Base-by-base conservation (phyloP, 192 early-diverging fungal species). In the Coemansia erecta region DNA sequence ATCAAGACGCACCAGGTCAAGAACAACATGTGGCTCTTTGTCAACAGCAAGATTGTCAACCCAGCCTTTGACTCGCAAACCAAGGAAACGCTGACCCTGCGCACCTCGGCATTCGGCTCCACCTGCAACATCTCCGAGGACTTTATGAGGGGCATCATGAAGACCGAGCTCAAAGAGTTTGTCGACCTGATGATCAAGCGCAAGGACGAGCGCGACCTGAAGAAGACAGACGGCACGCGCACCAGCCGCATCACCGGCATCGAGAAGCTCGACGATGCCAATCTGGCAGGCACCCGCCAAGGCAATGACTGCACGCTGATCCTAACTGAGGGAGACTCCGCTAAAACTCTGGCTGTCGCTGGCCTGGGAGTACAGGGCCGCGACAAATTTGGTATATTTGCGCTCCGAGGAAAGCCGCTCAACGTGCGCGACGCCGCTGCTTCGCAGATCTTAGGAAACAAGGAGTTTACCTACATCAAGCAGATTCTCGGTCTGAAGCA, bases 51-150 rank as follows among this genome's bases (percentile, higher is more conserved):
- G 55, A 96, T 99, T 52, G 93, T 89, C 57, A 99, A 97, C 61
- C 93, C 95, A 8, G 76, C 90, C 10, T 99, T 99, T 72, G 93
- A 97, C 73, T 95, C 93, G 28, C 97, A 99, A 76, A 99, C 94
- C 21, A 97, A 99, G 70, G 95, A 97, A 63, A 94, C 81, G 56
- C 83, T 99, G 87, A 99, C 94, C 14, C 72, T 95, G 50, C 82
- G 86, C 39, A 37, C 61, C 19, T 81, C 85, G 0, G 65, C 83
- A 3, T 98, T 99, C 72, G 92, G 91, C 10, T 92, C 90, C 35
- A 93, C 83, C 46, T 94, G 89, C 69, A 69, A 70, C 42, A 55
- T 90, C 10, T 70, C 73, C 13, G 90, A 95, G 10, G 85, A 90
- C 48, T 95, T 97, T 68, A 83, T 90, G 72, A 90, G 87, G 65